phyloP scores from a whole-genome alignment of 192 early-diverging fungal genomes.

The Coemansia erecta region DNA sequence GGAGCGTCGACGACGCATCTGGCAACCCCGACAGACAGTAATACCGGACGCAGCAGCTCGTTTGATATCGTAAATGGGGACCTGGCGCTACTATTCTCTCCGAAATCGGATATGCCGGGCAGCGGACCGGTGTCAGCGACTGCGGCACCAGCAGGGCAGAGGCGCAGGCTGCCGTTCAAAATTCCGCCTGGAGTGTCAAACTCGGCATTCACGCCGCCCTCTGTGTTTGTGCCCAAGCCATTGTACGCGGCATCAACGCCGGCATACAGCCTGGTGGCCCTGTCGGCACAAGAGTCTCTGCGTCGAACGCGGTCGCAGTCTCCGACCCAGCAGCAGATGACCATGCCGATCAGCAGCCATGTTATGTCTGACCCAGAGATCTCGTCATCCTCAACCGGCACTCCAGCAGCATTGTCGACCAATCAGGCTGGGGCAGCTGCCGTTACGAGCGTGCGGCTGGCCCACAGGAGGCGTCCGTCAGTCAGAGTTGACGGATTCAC shows the following conservation, averaged over 20 bases:
- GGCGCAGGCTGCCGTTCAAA: conserved; percentile 14
- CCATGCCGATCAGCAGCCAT: neutral
- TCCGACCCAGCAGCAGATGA: neutral
- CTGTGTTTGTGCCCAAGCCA: neutral
- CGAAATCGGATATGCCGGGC: conserved; percentile 1
- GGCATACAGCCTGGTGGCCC: neutral
- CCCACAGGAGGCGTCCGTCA: neutral
- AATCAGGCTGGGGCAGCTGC: neutral
- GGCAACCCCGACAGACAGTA: conserved; percentile 35
- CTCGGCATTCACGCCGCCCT: conserved; percentile 1
- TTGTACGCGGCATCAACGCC: neutral
- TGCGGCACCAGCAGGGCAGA: neutral
- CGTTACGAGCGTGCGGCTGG: neutral
- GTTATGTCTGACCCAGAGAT: conserved; percentile 2
- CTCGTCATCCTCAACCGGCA: neutral
- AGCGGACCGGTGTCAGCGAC: neutral
- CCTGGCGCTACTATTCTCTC: conserved; percentile 1
- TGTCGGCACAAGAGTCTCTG: neutral
- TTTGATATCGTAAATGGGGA: conserved; percentile 1
- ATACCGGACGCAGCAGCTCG: conserved; percentile 16
- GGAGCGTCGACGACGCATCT: neutral
- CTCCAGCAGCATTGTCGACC: neutral
- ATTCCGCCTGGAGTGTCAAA: conserved; percentile 1
- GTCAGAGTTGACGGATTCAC: neutral
- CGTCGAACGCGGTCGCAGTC: conserved; percentile 22